Conservation (phyloP, 495 filamentous ascomycete genomes). For the Trichoderma virens region DNA sequence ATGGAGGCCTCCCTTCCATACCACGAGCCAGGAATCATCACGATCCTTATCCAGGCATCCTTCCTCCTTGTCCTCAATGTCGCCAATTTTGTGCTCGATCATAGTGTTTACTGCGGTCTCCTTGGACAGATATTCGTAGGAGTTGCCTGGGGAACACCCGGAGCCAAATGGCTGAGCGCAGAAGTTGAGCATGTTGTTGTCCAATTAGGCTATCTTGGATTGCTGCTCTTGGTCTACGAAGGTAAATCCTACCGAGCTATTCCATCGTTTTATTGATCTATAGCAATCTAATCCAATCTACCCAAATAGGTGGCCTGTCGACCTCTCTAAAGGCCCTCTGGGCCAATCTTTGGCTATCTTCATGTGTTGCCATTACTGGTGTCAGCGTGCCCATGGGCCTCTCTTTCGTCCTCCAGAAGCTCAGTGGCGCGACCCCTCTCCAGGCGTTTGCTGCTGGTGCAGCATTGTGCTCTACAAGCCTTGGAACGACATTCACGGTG, state of each 20-base stretch:
- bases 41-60: conserved; percentile 53
- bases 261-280: background rate
- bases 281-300: background rate
- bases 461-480: conserved; percentile 64
- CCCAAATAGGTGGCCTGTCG: conserved; percentile 51
- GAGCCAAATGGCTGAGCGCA: conserved; percentile 31
- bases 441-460: conserved; percentile 71
- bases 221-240: conserved; percentile 70
- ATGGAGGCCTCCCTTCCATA: conserved; percentile 36
- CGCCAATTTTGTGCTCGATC: conserved; percentile 50
- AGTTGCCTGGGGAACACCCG: conserved; percentile 59
- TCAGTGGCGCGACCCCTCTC: conserved; percentile 34
- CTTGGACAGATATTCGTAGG: conserved; percentile 70
- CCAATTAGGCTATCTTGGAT: conserved; percentile 66
- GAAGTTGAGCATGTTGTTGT: conserved; percentile 55
- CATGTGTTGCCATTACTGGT: conserved; percentile 55
- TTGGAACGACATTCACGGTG: conserved; percentile 75
- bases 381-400: conserved; percentile 58
- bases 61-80: conserved; percentile 62
- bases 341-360: conserved; percentile 52
- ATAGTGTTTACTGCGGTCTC: conserved; percentile 59
- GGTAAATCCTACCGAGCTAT: conserved; percentile 24
- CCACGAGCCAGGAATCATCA: conserved; percentile 50
- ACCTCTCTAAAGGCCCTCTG: conserved; percentile 52
- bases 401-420: conserved; percentile 49